These are phyloP conservation scores for Russula dissimulans DNA, from an alignment of 768 basidiomycete species.

Conservation along the genomic window DNA sequence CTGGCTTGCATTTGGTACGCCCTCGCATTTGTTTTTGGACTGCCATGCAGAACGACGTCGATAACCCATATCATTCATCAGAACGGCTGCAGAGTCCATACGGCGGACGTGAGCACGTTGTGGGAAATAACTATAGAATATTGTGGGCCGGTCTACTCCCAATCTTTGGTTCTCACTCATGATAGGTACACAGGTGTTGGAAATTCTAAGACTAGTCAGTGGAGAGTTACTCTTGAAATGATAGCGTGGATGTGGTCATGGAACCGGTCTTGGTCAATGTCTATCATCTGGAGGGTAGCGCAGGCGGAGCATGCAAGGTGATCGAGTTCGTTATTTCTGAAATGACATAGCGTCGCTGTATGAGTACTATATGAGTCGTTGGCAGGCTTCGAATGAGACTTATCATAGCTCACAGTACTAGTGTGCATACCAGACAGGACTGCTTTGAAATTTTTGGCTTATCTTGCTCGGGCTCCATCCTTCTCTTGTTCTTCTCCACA, in stretches of 20 bases:
- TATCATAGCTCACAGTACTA: not conserved
- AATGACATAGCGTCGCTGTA: slow-evolving; percentile 4
- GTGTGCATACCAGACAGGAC: slow-evolving; percentile 11
- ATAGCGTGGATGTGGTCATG: not conserved
- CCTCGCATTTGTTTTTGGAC: not conserved
- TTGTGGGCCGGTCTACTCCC: slow-evolving; percentile 25
- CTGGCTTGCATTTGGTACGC: slow-evolving; percentile 57
- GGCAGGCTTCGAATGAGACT: not conserved
- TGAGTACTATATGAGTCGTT: not conserved
- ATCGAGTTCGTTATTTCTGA: slow-evolving; percentile 41
- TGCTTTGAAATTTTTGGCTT: not conserved
- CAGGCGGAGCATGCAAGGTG: slow-evolving; percentile 60
- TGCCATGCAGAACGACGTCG: not conserved
- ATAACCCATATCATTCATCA: not conserved
- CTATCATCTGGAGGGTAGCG: slow-evolving; percentile 39
- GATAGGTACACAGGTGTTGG: slow-evolving; percentile 30
- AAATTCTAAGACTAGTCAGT: slow-evolving; percentile 9
- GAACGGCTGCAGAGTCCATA: slow-evolving; percentile 3
- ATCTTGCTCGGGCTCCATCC: no score
- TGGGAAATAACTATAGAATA: slow-evolving; percentile 35
- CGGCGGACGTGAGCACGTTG: slow-evolving; percentile 26
- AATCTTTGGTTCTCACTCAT: not conserved
- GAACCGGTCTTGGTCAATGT: not conserved
- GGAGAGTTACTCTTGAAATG: not conserved
- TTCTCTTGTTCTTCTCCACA: no score